These are phyloP conservation scores for Blastobotrys petasosporus DNA, from an alignment of 1,139 yeast genomes.

Conservation along the genomic window DNA sequence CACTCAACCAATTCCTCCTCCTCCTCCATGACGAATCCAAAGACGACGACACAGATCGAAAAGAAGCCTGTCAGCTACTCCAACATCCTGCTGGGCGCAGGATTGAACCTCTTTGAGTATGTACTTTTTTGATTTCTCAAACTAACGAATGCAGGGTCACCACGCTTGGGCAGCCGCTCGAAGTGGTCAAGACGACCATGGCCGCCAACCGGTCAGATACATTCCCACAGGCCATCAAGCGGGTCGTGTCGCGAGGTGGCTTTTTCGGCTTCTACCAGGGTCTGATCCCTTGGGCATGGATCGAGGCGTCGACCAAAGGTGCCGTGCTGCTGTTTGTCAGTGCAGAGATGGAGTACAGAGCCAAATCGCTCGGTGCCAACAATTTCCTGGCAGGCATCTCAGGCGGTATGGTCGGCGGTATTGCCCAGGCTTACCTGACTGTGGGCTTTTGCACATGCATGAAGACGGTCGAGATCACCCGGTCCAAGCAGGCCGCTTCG, in stretches of 20 bases:
- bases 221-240: conserved; percentile 59
- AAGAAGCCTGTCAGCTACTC: conserved; percentile 86
- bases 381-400: conserved; percentile 83
- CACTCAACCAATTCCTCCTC: background rate
- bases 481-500: conserved; percentile 69
- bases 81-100: conserved; percentile 90
- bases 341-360: conserved; percentile 82
- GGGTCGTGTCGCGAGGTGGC: conserved; percentile 94
- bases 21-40: conserved; percentile 7
- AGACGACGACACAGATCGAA: conserved; percentile 34
- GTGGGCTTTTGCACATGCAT: conserved; percentile 98
- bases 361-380: conserved; percentile 56
- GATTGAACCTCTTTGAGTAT: conserved; percentile 74
- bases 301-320: conserved; percentile 98
- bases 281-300: conserved; percentile 99
- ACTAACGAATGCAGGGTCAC: conserved; percentile 43
- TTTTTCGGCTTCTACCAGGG: conserved; percentile 91
- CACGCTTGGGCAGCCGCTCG: conserved; percentile 93
- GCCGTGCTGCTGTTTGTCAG: conserved; percentile 93
- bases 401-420: conserved; percentile 94
- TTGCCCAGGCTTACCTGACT: conserved; percentile 91
- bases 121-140: background rate
- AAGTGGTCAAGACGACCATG: conserved; percentile 92
- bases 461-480: conserved; percentile 96
- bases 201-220: conserved; percentile 84